phyloP scores from a whole-genome alignment of 352 stramenopile genomes.

The Pythium insidiosum region DNA sequence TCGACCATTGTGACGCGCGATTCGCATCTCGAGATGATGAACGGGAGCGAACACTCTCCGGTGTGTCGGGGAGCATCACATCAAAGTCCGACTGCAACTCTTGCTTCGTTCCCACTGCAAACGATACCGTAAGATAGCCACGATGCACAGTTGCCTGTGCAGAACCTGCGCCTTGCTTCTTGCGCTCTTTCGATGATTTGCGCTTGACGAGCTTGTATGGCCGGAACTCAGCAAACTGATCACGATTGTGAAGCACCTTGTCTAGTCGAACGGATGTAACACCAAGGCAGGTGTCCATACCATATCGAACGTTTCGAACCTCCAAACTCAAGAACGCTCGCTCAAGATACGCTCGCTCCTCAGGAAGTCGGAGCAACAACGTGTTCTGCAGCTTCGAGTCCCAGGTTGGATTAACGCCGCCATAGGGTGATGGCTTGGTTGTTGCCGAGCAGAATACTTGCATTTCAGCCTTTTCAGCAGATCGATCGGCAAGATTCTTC shows the following conservation, averaged over 20 bases:
- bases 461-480: slow-evolving; percentile 75
- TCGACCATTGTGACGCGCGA: too few relatives aligned
- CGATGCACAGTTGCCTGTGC: slow-evolving; percentile 48
- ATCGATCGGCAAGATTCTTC: slow-evolving; percentile 75
- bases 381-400: slow-evolving; percentile 74
- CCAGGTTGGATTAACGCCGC: slow-evolving; percentile 67
- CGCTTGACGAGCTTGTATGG: slow-evolving; percentile 84
- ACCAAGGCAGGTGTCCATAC: slow-evolving; percentile 78
- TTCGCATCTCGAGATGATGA: slow-evolving; percentile 3
- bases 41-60: slow-evolving; percentile 16
- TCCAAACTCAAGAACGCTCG: slow-evolving; percentile 80
- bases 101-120: slow-evolving; percentile 82
- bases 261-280: slow-evolving; percentile 77
- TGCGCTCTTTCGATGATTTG: slow-evolving; percentile 48
- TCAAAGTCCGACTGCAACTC: slow-evolving; percentile 63
- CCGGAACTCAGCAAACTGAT: slow-evolving; percentile 74
- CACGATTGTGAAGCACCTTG: slow-evolving; percentile 69
- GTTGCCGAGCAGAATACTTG: slow-evolving; percentile 62
- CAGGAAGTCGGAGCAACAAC: slow-evolving; percentile 60
- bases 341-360: slow-evolving; percentile 46
- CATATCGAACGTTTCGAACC: slow-evolving; percentile 78
- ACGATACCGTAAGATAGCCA: slow-evolving; percentile 68
- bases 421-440: slow-evolving; percentile 72
- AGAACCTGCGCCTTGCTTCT: slow-evolving; percentile 27
- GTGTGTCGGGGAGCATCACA: slow-evolving; percentile 16